Evolutionary conservation across 2,329 filamentous ascomycete species (phyloP), one percentile per base, ranked within the genome.

Genomic region (Scolecobasidium constrictum): DNA sequence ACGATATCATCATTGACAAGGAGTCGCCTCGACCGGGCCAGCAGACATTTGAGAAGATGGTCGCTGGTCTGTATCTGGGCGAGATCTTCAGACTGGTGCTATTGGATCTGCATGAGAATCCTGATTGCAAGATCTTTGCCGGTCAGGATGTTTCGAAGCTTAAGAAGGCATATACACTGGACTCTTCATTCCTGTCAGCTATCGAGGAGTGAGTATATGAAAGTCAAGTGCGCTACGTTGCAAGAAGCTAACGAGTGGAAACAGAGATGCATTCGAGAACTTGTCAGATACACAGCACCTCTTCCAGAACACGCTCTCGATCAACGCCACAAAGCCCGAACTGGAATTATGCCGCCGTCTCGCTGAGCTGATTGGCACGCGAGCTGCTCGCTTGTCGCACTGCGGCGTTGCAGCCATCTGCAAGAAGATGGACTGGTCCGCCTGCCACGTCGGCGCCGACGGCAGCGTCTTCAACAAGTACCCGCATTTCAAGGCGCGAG

Each of bases 381-480:
- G 92, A 48, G 86, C 88, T 21, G 92, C 92, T 37, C 86, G 92
- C 48, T 77, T 98, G 42, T 94, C 88, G 13, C 81, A 90, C 19
- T 96, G 92, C 57, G 92, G 92, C 65, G 86, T 98, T 43, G 87
- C 90, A 11, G 92, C 90, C 46, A 95, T 98, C 57, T 87, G 84
- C 75, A 93, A 82, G 68, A 96, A 96, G 80, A 96, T 95, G 76
- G 75, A 77, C 52, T 90, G 88, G 64, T 67, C 83, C 57, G 74
- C 76, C 28, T 94, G 86, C 69, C 92, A 96, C 63, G 92, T 98
- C 34, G 92, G 92, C 54, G 92, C 92, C 40, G 92, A 98, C 59
- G 92, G 92, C 28, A 94, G 86, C 15, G 90, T 98, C 43, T 98
- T 98, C 71, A 95, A 94, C 74, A 96, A 96, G 64, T 98, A 98